phyloP scores from a whole-genome alignment of 2,329 filamentous ascomycete genomes.

The Pseudonectria foliicola region DNA sequence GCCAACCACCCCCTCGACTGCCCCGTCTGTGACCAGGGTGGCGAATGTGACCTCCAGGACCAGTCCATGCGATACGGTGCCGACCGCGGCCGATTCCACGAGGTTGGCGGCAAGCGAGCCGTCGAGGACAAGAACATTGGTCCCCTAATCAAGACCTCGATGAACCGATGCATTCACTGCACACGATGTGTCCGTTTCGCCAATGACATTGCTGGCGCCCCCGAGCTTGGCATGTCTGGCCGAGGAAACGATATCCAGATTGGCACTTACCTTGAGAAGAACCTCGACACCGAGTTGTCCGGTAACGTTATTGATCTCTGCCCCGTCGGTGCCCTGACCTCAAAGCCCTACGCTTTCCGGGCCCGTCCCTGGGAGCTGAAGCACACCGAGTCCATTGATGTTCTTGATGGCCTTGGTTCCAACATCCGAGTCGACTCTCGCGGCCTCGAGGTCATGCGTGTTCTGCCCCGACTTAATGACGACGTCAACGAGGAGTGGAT shows the following conservation, averaged over 20 bases:
- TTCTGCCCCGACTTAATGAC: constrained; percentile 88
- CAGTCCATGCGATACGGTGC: constrained; percentile 98
- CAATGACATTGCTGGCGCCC: constrained; percentile 93
- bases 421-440: constrained; percentile 92
- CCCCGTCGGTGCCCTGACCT: constrained; percentile 91
- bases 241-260: constrained; percentile 98
- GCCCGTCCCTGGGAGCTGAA: constrained; percentile 95
- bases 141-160: constrained; percentile 96
- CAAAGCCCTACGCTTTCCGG: constrained; percentile 96
- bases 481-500: constrained; percentile 99
- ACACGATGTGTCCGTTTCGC: constrained; percentile 96
- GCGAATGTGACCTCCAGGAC: constrained; percentile 97
- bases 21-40: constrained; percentile 97
- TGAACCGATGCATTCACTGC: constrained; percentile 99
- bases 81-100: constrained; percentile 94
- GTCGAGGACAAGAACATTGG: constrained; percentile 99
- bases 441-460: constrained; percentile 91
- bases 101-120: constrained; percentile 89
- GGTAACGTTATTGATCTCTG: constrained; percentile 98
- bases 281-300: constrained; percentile 88
- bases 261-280: constrained; percentile 92
- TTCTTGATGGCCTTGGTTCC: constrained; percentile 85
- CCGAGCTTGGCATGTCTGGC: constrained; percentile 88
- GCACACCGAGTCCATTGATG: constrained; percentile 92
- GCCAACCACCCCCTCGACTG: constrained; percentile 96